Evolutionary conservation across 495 filamentous ascomycete genomes (phyloP).

Genomic region (Cryomyces antarcticus): DNA sequence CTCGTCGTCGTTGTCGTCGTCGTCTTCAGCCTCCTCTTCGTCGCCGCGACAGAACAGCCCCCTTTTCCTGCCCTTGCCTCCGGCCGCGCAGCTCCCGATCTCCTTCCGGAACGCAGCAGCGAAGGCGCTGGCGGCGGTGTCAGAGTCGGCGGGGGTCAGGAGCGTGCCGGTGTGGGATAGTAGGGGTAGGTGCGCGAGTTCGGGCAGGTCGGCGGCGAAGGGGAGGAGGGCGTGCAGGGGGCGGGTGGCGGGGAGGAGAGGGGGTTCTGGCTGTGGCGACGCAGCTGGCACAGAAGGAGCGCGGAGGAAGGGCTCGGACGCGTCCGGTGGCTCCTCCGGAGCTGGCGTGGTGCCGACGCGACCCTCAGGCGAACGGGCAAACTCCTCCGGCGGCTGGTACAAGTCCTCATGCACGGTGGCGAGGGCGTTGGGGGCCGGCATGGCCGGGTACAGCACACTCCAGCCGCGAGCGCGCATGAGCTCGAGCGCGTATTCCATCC

Average conservation of each 20-base stretch:
- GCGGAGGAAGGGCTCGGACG: conserved; percentile 12
- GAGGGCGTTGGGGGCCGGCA: conserved; percentile 27
- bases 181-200: conserved; percentile 14
- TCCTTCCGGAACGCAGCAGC: conserved; percentile 9
- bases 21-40: conserved; percentile 6
- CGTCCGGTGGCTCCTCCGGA: not conserved
- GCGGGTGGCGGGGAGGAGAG: conserved; percentile 1
- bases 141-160: not conserved
- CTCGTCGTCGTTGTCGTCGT: not conserved
- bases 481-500: conserved; percentile 57
- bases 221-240: conserved; percentile 17
- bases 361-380: conserved; percentile 1
- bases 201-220: conserved; percentile 18
- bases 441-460: conserved; percentile 50
- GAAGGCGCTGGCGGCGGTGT: conserved; percentile 1
- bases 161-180: conserved; percentile 11
- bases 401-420: conserved; percentile 57
- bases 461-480: conserved; percentile 54
- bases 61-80: conserved; percentile 7
- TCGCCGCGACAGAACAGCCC: conserved; percentile 20
- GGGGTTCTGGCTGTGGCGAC: conserved; percentile 7
- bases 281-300: conserved; percentile 4
- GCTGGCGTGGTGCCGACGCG: not conserved
- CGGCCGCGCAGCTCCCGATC: conserved; percentile 14
- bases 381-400: conserved; percentile 51